Evolutionary conservation across 2,329 filamentous ascomycete species (phyloP), one percentile per base, ranked within the genome.

Genomic region (Ophiocordyceps camponoti-rufipedis): DNA sequence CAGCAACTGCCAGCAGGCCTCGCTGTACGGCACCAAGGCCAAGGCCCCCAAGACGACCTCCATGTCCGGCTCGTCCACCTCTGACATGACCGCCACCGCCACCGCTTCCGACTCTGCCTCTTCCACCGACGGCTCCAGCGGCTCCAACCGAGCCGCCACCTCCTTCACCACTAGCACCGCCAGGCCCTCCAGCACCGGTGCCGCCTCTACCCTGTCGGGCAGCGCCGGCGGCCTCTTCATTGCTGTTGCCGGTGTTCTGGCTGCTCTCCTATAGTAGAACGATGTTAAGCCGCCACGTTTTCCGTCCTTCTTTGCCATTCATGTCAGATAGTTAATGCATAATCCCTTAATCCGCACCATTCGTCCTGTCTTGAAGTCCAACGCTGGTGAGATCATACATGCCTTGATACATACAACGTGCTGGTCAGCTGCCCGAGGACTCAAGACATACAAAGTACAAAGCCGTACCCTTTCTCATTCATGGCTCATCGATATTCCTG

Each of bases 1-100:
- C 48, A 60, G 63, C 53, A 66, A 58, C 62, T 73, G 70, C 62
- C 55, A 58, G 47, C 63, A 68, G 51, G 68, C 66, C 48, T 65
- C 60, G 48, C 60, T 66, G 54, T 66, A 62, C 58, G 59, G 63
- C 44, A 62, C 63, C 41, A 56, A 55, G 39, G 55, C 56, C 48
- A 50, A 50, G 44, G 48, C 51, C 44, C 48, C 55, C 41, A 52
- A 48, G 45, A 55, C 59, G 41, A 41, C 46, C 31, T 45, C 53
- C 46, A 45, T 48, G 18, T 48, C 50, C 41, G 47, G 53, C 12
- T 43, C 56, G 11, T 50, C 56, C 41, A 45, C 55, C 29, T 46
- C 49, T 48, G 47, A 55, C n/a, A 47, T 54, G 5, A 28, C 47
- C 19, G 33, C 51, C 16, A 41, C 54, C 39, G 52, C 53, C 16